Percentiles rank a stretch among this genome's conserved stretches.
phyloP scores from a whole-genome alignment of 164 flowering plant species.

The Vitis amurensis region DNA sequence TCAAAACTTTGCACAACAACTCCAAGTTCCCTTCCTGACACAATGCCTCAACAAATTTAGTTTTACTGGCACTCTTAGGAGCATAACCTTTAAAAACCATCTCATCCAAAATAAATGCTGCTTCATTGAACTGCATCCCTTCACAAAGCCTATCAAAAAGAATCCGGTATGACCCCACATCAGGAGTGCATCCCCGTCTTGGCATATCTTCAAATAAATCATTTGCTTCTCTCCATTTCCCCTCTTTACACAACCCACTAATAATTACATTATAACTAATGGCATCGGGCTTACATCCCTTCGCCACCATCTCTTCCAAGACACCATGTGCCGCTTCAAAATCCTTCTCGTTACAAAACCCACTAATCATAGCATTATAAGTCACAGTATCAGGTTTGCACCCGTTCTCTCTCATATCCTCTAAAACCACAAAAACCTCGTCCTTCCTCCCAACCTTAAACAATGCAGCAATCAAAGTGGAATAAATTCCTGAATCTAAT shows the following conservation, averaged over 20 bases:
- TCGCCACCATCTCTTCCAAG: constrained; percentile 52
- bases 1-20: constrained; percentile 33
- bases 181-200: constrained; percentile 60
- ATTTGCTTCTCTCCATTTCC: constrained; percentile 55
- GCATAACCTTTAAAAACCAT: constrained; percentile 64
- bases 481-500: constrained; percentile 51
- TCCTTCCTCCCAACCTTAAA: constrained; percentile 51
- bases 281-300: constrained; percentile 61
- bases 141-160: constrained; percentile 59
- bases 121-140: constrained; percentile 49
- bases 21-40: constrained; percentile 33
- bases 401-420: constrained; percentile 58
- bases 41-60: constrained; percentile 42
- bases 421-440: constrained; percentile 42
- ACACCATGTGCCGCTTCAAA: constrained; percentile 44
- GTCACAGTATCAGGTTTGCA: constrained; percentile 56
- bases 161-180: constrained; percentile 64
- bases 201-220: constrained; percentile 80
- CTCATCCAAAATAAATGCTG: constrained; percentile 62
- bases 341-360: constrained; percentile 55
- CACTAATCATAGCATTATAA: constrained; percentile 62
- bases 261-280: constrained; percentile 59
- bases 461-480: constrained; percentile 55
- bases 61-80: constrained; percentile 35
- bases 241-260: constrained; percentile 47